Percentiles rank a stretch among this genome's conserved stretches.
Evolutionary conservation across 495 filamentous ascomycete genomes (phyloP).

Genomic region (Podospora comata): DNA sequence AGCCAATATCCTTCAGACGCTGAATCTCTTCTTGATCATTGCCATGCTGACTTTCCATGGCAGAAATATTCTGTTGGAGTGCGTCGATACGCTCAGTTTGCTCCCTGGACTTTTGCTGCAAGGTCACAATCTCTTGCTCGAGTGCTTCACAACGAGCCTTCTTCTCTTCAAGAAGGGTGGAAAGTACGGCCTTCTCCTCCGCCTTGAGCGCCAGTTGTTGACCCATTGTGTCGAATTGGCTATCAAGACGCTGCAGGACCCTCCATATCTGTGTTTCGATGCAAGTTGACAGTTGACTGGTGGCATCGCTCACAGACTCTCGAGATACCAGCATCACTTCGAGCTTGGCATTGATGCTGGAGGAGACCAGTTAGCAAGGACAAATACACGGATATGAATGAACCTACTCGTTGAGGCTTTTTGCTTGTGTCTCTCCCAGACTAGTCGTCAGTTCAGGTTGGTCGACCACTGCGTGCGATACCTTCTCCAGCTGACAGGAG

Average conservation of each 20-base stretch:
- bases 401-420: constrained; percentile 14
- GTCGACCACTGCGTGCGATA: constrained; percentile 3
- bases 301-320: constrained; percentile 7
- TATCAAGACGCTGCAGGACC: constrained; percentile 21
- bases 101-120: constrained; percentile 12
- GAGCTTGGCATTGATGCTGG: constrained; percentile 23
- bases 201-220: constrained; percentile 22
- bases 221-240: constrained; percentile 19
- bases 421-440: constrained; percentile 12
- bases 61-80: constrained; percentile 21
- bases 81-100: constrained; percentile 19
- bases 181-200: constrained; percentile 26
- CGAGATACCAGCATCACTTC: constrained; percentile 16
- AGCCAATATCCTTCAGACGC: not conserved
- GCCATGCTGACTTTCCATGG: constrained; percentile 11
- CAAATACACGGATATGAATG: not conserved
- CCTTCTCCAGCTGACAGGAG: constrained; percentile 14
- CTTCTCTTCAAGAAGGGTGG: constrained; percentile 19
- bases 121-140: constrained; percentile 10
- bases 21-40: constrained; percentile 11
- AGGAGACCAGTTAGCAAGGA: constrained; percentile 7
- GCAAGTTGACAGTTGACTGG: constrained; percentile 15
- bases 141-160: constrained; percentile 18
- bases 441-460: constrained; percentile 17
- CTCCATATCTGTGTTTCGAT: constrained; percentile 19